These are phyloP conservation scores for Candida pini DNA, from an alignment of 805 yeast species.

Conservation along the genomic window DNA sequence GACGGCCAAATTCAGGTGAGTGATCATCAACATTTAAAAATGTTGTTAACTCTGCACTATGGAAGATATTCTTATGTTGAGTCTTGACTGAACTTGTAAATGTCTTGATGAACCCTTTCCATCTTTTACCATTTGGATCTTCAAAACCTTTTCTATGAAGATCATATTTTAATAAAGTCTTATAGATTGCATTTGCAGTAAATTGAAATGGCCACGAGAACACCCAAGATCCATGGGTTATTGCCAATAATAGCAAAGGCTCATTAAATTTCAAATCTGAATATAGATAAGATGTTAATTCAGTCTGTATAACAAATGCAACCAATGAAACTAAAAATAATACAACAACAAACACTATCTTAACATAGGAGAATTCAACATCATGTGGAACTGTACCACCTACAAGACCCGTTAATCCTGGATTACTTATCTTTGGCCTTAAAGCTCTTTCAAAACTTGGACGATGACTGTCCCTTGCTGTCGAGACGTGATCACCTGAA, in stretches of 20 bases:
- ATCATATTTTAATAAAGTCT: conserved; percentile 31
- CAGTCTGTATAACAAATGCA: conserved; percentile 76
- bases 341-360: conserved; percentile 38
- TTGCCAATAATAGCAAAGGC: conserved; percentile 58
- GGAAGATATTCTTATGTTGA: conserved; percentile 37
- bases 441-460: neutral
- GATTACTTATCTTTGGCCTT: neutral
- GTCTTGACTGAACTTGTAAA: conserved; percentile 33
- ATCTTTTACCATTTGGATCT: conserved; percentile 18
- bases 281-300: conserved; percentile 67
- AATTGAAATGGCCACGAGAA: conserved; percentile 68
- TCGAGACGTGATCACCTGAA: neutral
- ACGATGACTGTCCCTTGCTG: neutral
- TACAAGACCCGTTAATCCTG: too few relatives aligned
- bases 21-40: conserved; percentile 25
- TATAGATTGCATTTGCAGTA: conserved; percentile 39
- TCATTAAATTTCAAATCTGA: conserved; percentile 50
- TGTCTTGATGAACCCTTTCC: conserved; percentile 28
- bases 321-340: conserved; percentile 45
- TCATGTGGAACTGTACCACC: too few relatives aligned
- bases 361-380: conserved; percentile 28
- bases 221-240: conserved; percentile 81
- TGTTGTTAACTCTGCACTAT: conserved; percentile 31
- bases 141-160: conserved; percentile 14
- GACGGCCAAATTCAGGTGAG: conserved; percentile 26